Conservation (phyloP, 2,329 filamentous ascomycete species). For the Phymatotrichopsis omnivora region DNA sequence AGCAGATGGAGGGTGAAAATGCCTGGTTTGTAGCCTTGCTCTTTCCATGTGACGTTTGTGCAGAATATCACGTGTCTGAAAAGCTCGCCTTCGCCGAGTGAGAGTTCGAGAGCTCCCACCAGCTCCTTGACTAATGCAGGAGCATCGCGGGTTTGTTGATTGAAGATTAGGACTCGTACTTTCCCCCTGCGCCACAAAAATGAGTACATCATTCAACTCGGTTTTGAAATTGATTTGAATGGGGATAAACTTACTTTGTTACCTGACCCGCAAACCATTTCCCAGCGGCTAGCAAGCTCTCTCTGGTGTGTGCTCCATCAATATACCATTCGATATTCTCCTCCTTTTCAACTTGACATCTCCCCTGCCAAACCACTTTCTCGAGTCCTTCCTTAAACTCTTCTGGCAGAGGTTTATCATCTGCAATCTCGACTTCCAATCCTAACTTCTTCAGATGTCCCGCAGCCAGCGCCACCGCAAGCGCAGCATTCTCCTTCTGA, state of each 20-base stretch:
- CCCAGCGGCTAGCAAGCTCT: conserved; percentile 67
- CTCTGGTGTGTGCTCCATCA: conserved; percentile 78
- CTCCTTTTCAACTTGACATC: conserved; percentile 58
- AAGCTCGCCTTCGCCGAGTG: conserved; percentile 34
- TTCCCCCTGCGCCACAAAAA: not conserved
- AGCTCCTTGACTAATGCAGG: conserved; percentile 48
- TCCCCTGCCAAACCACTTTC: conserved; percentile 58
- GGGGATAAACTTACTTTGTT: conserved; percentile 6
- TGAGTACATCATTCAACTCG: not conserved
- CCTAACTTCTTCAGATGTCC: conserved; percentile 46
- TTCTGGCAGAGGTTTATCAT: conserved; percentile 41
- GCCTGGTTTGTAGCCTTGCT: conserved; percentile 41
- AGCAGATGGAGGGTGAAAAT: no score
- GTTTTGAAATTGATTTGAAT: no score
- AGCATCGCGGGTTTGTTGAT: conserved; percentile 80
- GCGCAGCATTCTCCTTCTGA: conserved; percentile 49
- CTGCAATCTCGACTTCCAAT: conserved; percentile 35
- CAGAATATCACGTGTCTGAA: conserved; percentile 74
- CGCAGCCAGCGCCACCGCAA: conserved; percentile 47
- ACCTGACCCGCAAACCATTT: conserved; percentile 58
- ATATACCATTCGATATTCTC: conserved; percentile 61
- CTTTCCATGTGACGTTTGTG: conserved; percentile 55
- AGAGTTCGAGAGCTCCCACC: conserved; percentile 24
- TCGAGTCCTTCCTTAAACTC: conserved; percentile 57
- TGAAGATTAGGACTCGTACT: conserved; percentile 64